phyloP scores from a whole-genome alignment of 192 early-diverging fungal genomes.

The Coemansia sp. region DNA sequence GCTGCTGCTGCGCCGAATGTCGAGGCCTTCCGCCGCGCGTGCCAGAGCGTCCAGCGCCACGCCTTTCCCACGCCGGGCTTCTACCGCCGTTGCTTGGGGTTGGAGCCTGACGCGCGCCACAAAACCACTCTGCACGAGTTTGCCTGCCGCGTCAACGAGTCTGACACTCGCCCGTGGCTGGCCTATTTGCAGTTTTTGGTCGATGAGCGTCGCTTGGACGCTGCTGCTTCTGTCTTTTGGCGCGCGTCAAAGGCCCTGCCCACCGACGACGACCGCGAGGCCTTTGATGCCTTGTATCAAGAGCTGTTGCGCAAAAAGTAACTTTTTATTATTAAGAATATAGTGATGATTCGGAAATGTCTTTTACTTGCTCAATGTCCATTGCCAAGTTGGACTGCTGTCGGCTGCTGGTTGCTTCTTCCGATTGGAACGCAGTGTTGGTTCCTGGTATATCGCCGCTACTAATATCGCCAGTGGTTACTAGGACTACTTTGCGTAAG shows the following conservation, averaged over 20 bases:
- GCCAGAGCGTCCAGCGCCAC: constrained; percentile 55
- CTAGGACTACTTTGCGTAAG: constrained; percentile 19
- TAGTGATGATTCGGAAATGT: constrained; percentile 16
- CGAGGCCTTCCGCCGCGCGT: constrained; percentile 57
- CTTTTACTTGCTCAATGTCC: constrained; percentile 10
- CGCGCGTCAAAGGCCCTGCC: constrained; percentile 32
- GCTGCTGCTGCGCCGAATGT: constrained; percentile 21
- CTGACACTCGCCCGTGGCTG: constrained; percentile 31
- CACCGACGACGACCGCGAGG: neutral
- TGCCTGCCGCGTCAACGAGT: constrained; percentile 33
- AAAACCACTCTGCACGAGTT: constrained; percentile 32
- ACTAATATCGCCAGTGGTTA: neutral
- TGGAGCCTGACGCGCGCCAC: constrained; percentile 55
- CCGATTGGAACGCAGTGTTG: neutral
- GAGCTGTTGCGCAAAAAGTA: constrained; percentile 9
- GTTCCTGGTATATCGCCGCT: constrained; percentile 23
- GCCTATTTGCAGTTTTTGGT: constrained; percentile 36
- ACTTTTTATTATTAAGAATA: neutral
- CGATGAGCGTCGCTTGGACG: constrained; percentile 11
- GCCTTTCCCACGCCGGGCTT: constrained; percentile 66
- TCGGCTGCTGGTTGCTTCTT: neutral
- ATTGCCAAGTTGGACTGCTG: neutral
- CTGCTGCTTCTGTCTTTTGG: constrained; percentile 37
- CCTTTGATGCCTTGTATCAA: constrained; percentile 29
- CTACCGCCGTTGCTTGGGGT: constrained; percentile 63